Conservation (phyloP, 2,329 filamentous ascomycete genomes). For the Colletotrichum sp. region DNA sequence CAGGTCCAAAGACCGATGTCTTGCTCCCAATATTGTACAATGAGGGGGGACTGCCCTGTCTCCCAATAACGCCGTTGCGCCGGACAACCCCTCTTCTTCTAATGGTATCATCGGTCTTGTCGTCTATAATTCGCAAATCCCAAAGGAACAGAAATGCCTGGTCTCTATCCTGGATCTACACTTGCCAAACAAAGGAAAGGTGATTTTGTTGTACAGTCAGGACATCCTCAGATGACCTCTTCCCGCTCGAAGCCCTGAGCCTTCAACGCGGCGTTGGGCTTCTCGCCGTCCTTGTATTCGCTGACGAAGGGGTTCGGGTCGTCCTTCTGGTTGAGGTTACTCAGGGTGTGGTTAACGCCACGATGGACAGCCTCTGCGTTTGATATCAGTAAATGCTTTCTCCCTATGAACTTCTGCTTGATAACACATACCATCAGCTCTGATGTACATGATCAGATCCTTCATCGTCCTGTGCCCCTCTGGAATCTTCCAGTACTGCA, state of each 20-base stretch:
- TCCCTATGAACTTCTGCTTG: too few species aligned
- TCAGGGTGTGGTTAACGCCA: constrained; percentile 94
- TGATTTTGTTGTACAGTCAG: neutral
- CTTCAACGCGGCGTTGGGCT: constrained; percentile 71
- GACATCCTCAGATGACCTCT: constrained; percentile 69
- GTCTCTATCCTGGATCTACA: neutral
- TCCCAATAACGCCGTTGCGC: constrained; percentile 6
- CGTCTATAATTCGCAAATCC: neutral
- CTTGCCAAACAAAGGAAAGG: neutral
- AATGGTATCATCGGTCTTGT: constrained; percentile 16
- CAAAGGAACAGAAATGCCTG: neutral
- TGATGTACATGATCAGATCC: constrained; percentile 86
- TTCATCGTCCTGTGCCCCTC: constrained; percentile 82
- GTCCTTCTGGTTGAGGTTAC: constrained; percentile 81
- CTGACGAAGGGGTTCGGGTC: constrained; percentile 95
- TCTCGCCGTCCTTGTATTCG: constrained; percentile 74
- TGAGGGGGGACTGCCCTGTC: neutral
- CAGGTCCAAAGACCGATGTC: neutral
- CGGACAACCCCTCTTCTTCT: neutral
- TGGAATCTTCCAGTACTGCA: constrained; percentile 95
- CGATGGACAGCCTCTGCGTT: constrained; percentile 78
- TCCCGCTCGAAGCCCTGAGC: constrained; percentile 81
- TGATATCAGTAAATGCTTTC: neutral
- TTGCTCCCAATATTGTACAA: constrained; percentile 8
- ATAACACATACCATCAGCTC: constrained; percentile 62